These are phyloP conservation scores for Conticribra weissflogii DNA, from an alignment of 108 stramenopile species.

Conservation along the genomic window DNA sequence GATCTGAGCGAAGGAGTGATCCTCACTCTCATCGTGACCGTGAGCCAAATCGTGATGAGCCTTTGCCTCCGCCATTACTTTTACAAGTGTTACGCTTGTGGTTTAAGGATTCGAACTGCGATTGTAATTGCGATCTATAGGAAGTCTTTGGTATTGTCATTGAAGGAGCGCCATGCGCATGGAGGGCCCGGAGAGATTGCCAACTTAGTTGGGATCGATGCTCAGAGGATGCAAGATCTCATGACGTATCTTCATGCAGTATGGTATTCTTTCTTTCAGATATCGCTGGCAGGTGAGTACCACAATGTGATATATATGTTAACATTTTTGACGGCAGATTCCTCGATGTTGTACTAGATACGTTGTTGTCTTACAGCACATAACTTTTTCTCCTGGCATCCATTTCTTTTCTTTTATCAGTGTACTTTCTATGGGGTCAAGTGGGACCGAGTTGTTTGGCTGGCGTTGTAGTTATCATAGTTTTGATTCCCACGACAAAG, in stretches of 20 bases:
- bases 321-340: no score
- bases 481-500: constrained; percentile 86
- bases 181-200: constrained; percentile 81
- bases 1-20: constrained; percentile 57
- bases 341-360: no score
- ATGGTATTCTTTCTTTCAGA: constrained; percentile 86
- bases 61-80: constrained; percentile 94
- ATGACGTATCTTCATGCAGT: constrained; percentile 86
- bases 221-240: constrained; percentile 81
- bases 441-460: constrained; percentile 78
- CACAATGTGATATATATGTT: no score
- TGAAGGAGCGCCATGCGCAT: constrained; percentile 63
- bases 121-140: constrained; percentile 84
- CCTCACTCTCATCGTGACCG: constrained; percentile 63
- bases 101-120: constrained; percentile 82
- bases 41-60: constrained; percentile 78
- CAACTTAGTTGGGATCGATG: constrained; percentile 94
- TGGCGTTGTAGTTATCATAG: constrained; percentile 86
- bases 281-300: no score
- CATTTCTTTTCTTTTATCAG: constrained; percentile 59
- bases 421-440: constrained; percentile 87
- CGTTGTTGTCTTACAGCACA: no score
- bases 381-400: no score
- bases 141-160: constrained; percentile 79
- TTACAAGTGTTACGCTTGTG: constrained; percentile 88